phyloP scores from a whole-genome alignment of 2,329 filamentous ascomycete species.

The Phyllosticta capitalensis region DNA sequence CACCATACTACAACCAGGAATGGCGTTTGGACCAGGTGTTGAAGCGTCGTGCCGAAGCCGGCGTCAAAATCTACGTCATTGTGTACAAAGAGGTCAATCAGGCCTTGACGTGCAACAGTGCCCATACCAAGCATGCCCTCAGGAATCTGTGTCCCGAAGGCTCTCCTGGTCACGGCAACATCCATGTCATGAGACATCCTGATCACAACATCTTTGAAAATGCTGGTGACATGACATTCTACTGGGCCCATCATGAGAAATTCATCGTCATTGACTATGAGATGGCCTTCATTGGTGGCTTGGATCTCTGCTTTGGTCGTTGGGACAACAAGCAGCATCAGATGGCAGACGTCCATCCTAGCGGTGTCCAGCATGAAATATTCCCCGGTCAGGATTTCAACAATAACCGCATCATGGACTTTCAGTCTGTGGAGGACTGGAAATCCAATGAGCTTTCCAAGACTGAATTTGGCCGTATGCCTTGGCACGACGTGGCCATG shows the following conservation, averaged over 20 bases:
- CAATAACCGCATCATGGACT: slow-evolving; percentile 94
- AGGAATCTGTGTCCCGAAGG: slow-evolving; percentile 72
- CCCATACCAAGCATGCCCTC: slow-evolving; percentile 82
- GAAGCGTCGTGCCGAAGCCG: slow-evolving; percentile 80
- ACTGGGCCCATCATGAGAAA: slow-evolving; percentile 98
- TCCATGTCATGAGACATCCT: slow-evolving; percentile 79
- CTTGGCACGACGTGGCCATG: slow-evolving; percentile 96
- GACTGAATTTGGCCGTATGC: slow-evolving; percentile 87
- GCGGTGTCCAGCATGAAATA: slow-evolving; percentile 69
- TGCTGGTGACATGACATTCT: slow-evolving; percentile 89
- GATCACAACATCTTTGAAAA: slow-evolving; percentile 95
- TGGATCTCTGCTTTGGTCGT: slow-evolving; percentile 91
- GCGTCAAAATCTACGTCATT: slow-evolving; percentile 87
- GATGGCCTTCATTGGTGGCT: slow-evolving; percentile 82
- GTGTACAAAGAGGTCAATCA: slow-evolving; percentile 72
- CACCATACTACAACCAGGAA: slow-evolving; percentile 72
- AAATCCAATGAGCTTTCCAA: slow-evolving; percentile 88
- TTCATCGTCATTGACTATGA: slow-evolving; percentile 91
- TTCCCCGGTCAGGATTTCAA: slow-evolving; percentile 98
- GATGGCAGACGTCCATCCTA: slow-evolving; percentile 78
- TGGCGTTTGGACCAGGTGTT: slow-evolving; percentile 80
- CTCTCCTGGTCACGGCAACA: slow-evolving; percentile 75
- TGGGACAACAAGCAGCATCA: slow-evolving; percentile 86
- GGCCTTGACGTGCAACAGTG: slow-evolving; percentile 77
- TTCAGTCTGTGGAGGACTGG: slow-evolving; percentile 84